Percentiles rank a stretch among this genome's conserved stretches.
phyloP scores from a whole-genome alignment of 2,329 filamentous ascomycete species.

The Fusarium palustre region DNA sequence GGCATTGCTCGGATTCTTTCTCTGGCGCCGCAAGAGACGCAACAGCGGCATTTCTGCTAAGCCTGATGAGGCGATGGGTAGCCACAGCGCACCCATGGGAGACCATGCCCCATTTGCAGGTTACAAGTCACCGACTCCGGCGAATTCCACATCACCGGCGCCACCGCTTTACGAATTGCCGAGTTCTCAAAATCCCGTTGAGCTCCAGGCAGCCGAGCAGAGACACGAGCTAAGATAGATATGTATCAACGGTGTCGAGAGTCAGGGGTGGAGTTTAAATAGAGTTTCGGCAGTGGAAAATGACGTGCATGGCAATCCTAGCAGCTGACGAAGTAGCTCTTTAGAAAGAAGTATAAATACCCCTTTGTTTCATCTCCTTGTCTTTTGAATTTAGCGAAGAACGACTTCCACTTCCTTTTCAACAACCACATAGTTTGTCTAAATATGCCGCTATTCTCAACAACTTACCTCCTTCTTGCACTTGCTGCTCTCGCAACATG shows the following conservation, averaged over 20 bases:
- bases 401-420: neutral
- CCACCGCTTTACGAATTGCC: neutral
- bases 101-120: neutral
- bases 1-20: neutral
- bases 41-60: neutral
- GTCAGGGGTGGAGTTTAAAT: neutral
- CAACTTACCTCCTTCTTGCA: neutral
- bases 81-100: neutral
- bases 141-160: neutral
- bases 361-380: neutral
- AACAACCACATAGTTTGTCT: neutral
- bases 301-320: neutral
- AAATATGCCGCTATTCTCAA: neutral
- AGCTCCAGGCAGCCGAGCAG: neutral
- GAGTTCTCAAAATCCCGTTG: neutral
- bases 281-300: neutral
- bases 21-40: neutral
- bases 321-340: neutral
- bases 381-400: neutral
- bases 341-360: neutral
- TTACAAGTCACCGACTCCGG: neutral
- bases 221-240: neutral
- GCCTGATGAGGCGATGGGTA: neutral
- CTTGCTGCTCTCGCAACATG: neutral
- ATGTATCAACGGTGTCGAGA: neutral